A percentile compares a stretch with the other conserved stretches of the same genome.
Conservation (phyloP, 139 green algal species). For the Spirogloea muscicola region DNA sequence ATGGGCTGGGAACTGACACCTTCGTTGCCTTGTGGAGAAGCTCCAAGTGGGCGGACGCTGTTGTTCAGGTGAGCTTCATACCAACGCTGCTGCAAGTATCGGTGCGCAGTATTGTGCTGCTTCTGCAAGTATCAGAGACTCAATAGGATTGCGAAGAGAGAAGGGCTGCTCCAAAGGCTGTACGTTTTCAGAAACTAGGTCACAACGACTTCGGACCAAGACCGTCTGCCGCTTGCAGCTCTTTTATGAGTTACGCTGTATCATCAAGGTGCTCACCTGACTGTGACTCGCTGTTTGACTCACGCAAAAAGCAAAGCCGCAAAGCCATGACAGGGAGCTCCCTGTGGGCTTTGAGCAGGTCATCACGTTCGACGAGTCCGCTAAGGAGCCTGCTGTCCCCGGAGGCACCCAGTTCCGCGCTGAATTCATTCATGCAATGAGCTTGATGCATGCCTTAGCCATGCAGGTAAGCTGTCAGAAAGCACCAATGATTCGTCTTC, state of each 20-base stretch:
- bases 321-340: not conserved
- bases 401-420: conserved; percentile 21
- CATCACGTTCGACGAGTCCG: conserved; percentile 30
- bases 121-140: not conserved
- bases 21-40: not conserved
- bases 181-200: not conserved
- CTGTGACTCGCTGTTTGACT: not conserved
- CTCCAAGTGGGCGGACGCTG: conserved; percentile 18
- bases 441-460: conserved; percentile 35
- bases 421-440: conserved; percentile 34
- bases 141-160: too few relatives aligned
- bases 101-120: not conserved
- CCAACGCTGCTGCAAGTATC: not conserved
- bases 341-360: conserved; percentile 19
- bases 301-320: not conserved
- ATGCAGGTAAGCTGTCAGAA: conserved; percentile 26
- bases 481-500: too few relatives aligned
- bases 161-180: too few relatives aligned
- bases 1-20: too few relatives aligned
- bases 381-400: conserved; percentile 18
- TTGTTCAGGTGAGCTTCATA: conserved; percentile 21
- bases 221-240: not conserved
- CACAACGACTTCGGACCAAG: not conserved
- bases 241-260: too few relatives aligned
- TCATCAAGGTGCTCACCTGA: too few relatives aligned